Conservation (phyloP, 495 filamentous ascomycete species). For the Monascus purpureus region DNA sequence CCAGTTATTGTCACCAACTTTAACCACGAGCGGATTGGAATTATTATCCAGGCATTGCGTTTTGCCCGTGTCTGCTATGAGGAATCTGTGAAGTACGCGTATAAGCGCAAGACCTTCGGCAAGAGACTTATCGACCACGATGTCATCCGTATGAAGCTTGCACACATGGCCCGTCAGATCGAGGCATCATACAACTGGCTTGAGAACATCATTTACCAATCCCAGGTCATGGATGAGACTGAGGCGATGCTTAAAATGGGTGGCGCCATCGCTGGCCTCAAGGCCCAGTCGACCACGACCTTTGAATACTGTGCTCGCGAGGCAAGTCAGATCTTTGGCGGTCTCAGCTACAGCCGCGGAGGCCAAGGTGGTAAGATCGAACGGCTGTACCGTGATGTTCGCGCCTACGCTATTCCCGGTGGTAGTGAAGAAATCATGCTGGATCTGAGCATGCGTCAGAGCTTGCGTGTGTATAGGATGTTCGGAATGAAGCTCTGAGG, state of each 20-base stretch:
- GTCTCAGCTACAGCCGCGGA: conserved; percentile 81
- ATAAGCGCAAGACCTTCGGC: conserved; percentile 92
- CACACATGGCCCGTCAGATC: conserved; percentile 95
- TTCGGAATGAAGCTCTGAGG: conserved; percentile 95
- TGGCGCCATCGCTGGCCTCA: conserved; percentile 84
- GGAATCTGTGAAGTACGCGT: conserved; percentile 86
- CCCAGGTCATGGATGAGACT: conserved; percentile 78
- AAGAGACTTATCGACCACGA: conserved; percentile 93
- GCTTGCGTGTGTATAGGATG: conserved; percentile 74
- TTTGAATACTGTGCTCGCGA: conserved; percentile 97
- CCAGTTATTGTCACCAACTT: conserved; percentile 95
- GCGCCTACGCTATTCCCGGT: conserved; percentile 94
- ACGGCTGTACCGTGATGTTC: conserved; percentile 88
- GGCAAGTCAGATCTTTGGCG: conserved; percentile 94
- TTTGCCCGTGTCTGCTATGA: conserved; percentile 97
- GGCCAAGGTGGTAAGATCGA: conserved; percentile 96
- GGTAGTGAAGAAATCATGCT: conserved; percentile 98
- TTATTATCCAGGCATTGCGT: conserved; percentile 92
- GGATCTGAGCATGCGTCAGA: conserved; percentile 90
- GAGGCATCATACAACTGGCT: conserved; percentile 94
- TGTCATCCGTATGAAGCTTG: conserved; percentile 94
- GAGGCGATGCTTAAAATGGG: conserved; percentile 94
- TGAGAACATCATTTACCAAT: conserved; percentile 93
- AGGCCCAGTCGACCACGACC: conserved; percentile 81
- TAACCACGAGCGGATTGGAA: conserved; percentile 97